These are phyloP conservation scores for Phallus indusiatus DNA, from an alignment of 768 basidiomycete species.

Conservation along the genomic window DNA sequence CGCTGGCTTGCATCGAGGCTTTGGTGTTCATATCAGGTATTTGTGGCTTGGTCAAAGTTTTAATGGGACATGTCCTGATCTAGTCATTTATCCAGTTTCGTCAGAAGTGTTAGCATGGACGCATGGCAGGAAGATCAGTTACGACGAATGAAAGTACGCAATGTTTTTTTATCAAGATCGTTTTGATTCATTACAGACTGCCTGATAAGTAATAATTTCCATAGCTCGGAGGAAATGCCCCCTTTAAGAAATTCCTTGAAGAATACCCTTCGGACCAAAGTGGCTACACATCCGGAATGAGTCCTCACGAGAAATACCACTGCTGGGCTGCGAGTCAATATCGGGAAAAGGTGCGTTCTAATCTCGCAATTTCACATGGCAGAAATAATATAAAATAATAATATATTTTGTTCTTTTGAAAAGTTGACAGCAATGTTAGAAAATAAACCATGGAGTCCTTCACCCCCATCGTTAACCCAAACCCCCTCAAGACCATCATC, in stretches of 20 bases:
- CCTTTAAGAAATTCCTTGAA: conserved; percentile 71
- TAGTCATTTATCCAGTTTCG: conserved; percentile 44
- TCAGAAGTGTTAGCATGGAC: conserved; percentile 93
- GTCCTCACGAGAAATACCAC: conserved; percentile 73
- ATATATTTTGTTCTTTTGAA: background rate
- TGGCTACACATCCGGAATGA: conserved; percentile 56
- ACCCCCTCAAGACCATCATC: conserved; percentile 57
- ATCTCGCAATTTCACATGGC: background rate
- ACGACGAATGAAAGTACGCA: conserved; percentile 89
- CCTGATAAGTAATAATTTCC: no score
- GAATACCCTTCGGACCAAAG: conserved; percentile 62
- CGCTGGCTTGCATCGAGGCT: conserved; percentile 75
- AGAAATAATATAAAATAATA: background rate
- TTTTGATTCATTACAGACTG: no score
- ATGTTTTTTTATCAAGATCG: conserved; percentile 14
- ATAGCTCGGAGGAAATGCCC: conserved; percentile 84
- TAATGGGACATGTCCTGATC: background rate
- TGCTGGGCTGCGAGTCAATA: conserved; percentile 94
- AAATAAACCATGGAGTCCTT: conserved; percentile 72
- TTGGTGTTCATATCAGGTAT: conserved; percentile 88
- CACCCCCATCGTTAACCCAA: no score
- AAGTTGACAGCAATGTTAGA: conserved; percentile 74
- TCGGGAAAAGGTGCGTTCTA: conserved; percentile 67
- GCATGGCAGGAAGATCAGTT: conserved; percentile 90
- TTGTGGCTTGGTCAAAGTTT: conserved; percentile 12